phyloP scores from a whole-genome alignment of 139 green algal species.

The Closterium sp. region DNA sequence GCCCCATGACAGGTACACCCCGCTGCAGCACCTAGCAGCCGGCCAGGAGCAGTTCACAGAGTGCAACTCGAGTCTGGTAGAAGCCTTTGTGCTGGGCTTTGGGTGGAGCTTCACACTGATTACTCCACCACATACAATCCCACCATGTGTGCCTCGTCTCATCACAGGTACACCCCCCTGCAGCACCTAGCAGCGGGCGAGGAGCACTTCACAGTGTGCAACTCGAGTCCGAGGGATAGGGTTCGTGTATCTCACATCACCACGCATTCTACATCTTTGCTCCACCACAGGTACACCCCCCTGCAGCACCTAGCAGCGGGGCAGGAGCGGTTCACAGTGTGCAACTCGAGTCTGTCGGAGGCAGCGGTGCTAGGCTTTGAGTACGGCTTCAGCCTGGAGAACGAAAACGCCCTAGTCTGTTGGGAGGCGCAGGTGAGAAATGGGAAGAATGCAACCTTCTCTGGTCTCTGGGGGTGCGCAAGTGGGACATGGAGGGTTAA shows the following conservation, averaged over 20 bases:
- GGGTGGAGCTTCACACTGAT: slow-evolving; percentile 72
- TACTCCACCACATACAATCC: not conserved
- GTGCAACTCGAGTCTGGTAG: slow-evolving; percentile 50
- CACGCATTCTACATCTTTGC: too few species aligned
- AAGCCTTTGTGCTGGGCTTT: slow-evolving; percentile 69
- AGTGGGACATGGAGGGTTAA: too few species aligned
- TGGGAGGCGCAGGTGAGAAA: slow-evolving; percentile 48
- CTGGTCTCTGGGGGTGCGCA: too few species aligned
- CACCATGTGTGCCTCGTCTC: too few species aligned
- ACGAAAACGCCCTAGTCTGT: slow-evolving; percentile 45
- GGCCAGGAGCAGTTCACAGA: slow-evolving; percentile 60
- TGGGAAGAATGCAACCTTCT: too few species aligned
- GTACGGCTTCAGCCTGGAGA: slow-evolving; percentile 76
- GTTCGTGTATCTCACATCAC: too few species aligned
- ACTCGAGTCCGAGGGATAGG: too few species aligned
- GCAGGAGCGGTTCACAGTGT: slow-evolving; percentile 59
- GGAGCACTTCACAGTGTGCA: slow-evolving; percentile 57
- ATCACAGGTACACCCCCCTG: slow-evolving; percentile 52
- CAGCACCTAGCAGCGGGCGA: slow-evolving; percentile 62
- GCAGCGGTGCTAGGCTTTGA: slow-evolving; percentile 75
- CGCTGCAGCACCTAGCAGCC: slow-evolving; percentile 64
- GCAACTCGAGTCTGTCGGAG: slow-evolving; percentile 50
- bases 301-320: slow-evolving; percentile 63
- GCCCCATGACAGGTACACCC: slow-evolving; percentile 25
- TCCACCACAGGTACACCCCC: slow-evolving; percentile 39